phyloP scores from a whole-genome alignment of 176 grass and related monocot genomes.

The Oryza brachyantha region DNA sequence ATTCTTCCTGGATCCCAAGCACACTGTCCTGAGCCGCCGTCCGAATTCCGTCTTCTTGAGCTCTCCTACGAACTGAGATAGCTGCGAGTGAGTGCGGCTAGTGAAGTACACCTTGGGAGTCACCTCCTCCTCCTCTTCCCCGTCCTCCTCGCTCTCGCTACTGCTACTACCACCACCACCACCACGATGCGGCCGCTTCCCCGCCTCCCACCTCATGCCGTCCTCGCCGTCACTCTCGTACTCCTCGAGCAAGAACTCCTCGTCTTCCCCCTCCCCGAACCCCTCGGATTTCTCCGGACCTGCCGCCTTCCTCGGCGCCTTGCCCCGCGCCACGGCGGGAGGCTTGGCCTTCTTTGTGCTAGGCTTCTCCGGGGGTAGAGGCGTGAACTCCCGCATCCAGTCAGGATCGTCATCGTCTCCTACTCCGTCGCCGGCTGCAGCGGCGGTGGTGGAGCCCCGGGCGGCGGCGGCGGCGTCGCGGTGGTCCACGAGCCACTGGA shows the following conservation, averaged over 20 bases:
- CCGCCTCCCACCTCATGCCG: slow-evolving; percentile 24
- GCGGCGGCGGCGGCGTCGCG: not conserved
- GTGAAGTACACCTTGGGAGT: slow-evolving; percentile 86
- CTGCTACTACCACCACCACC: too few species aligned
- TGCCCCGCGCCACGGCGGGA: not conserved
- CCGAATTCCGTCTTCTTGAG: slow-evolving; percentile 71
- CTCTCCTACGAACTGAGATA: slow-evolving; percentile 87
- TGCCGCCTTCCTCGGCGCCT: slow-evolving; percentile 12
- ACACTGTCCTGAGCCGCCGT: slow-evolving; percentile 42
- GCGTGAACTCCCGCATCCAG: slow-evolving; percentile 84
- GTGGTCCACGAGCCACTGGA: slow-evolving; percentile 80
- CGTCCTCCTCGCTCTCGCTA: slow-evolving; percentile 48
- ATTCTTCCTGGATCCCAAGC: slow-evolving; percentile 94
- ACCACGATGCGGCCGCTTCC: slow-evolving; percentile 39
- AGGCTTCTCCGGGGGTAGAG: slow-evolving; percentile 42
- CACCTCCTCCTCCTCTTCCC: slow-evolving; percentile 55
- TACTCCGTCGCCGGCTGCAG: not conserved
- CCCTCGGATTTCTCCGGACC: slow-evolving; percentile 26
- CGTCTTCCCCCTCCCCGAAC: slow-evolving; percentile 30
- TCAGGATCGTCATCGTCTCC: slow-evolving; percentile 65
- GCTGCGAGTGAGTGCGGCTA: slow-evolving; percentile 85
- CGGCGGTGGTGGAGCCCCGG: not conserved
- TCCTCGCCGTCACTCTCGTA: slow-evolving; percentile 63
- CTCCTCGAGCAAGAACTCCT: slow-evolving; percentile 78
- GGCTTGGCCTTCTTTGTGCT: slow-evolving; percentile 22